Conservation (phyloP, 208 protist species). For the Leishmania braziliensis region DNA sequence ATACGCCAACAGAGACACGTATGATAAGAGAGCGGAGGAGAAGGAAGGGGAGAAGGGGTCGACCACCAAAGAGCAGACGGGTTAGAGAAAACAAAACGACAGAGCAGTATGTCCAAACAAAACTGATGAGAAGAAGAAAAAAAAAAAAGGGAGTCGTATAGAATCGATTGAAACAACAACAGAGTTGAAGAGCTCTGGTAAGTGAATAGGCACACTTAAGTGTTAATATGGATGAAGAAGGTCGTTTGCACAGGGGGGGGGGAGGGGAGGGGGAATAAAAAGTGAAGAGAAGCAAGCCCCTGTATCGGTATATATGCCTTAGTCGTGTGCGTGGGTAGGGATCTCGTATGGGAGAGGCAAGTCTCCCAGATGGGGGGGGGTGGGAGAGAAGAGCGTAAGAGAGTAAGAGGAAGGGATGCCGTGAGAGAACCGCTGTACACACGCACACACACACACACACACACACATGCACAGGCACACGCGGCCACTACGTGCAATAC, state of each 20-base stretch:
- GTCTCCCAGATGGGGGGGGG: not conserved
- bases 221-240: not conserved
- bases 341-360: no score
- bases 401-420: not conserved
- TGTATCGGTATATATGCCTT: no score
- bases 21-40: slow-evolving; percentile 3
- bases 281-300: not conserved
- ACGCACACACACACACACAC: not conserved
- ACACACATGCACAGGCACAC: not conserved
- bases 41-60: not conserved
- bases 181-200: not conserved
- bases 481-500: no score
- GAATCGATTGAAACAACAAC: not conserved
- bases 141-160: not conserved
- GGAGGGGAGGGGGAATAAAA: not conserved
- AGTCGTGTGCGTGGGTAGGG: no score
- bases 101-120: not conserved
- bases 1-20: not conserved
- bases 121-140: not conserved
- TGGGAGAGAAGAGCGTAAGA: not conserved
- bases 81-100: not conserved
- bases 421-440: not conserved
- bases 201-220: not conserved
- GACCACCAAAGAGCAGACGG: not conserved
- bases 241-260: not conserved